Conservation (phyloP, 2,329 filamentous ascomycete species). For the Diaporthe nobilis region DNA sequence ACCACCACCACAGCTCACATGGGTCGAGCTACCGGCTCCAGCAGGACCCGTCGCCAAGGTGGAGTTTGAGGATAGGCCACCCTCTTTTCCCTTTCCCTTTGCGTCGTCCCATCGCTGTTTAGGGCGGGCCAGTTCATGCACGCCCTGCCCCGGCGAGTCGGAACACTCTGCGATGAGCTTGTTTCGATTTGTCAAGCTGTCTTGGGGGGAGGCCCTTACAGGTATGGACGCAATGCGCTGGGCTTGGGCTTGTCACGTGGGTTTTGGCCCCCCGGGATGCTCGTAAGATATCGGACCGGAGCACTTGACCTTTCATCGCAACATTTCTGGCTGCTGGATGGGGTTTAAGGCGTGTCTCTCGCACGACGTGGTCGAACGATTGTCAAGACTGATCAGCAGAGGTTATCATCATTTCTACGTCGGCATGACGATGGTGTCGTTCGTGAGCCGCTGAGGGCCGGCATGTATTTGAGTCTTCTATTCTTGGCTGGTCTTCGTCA, state of each 20-base stretch:
- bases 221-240: background rate
- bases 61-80: slow-evolving; percentile 9
- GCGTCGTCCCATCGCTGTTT: slow-evolving; percentile 5
- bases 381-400: background rate
- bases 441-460: background rate
- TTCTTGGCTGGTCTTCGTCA: background rate
- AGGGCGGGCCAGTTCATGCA: slow-evolving; percentile 28
- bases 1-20: background rate
- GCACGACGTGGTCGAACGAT: background rate
- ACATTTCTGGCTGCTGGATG: background rate
- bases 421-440: background rate
- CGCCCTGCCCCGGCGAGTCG: background rate
- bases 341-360: background rate
- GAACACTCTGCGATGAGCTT: slow-evolving; percentile 19
- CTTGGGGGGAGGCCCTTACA: background rate
- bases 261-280: background rate
- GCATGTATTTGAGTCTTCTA: background rate
- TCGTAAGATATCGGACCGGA: background rate
- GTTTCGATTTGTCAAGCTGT: slow-evolving; percentile 25
- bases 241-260: slow-evolving; percentile 13
- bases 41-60: slow-evolving; percentile 10
- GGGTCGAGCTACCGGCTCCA: slow-evolving; percentile 14
- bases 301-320: slow-evolving; percentile 8
- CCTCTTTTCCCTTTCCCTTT: too few relatives aligned
- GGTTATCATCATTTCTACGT: background rate